Conservation (phyloP, 2,329 filamentous ascomycete species). For the Ophiostoma australiae region DNA sequence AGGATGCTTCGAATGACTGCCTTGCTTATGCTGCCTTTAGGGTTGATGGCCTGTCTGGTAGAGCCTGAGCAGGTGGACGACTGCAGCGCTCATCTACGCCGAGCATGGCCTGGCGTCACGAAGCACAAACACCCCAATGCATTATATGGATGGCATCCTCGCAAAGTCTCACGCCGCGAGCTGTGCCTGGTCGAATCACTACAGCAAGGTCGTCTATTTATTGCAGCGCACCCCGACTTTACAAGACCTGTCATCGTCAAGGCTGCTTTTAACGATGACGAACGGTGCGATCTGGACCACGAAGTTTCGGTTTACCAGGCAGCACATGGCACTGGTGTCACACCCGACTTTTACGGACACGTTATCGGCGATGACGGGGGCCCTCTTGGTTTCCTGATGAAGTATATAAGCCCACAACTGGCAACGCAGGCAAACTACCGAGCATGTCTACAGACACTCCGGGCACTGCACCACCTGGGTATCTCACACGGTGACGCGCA, state of each 20-base stretch:
- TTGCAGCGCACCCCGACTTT: conserved; percentile 23
- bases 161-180: conserved; percentile 19
- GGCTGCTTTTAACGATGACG: conserved; percentile 13
- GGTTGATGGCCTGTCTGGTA: background rate
- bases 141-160: conserved; percentile 22
- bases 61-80: background rate
- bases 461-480: conserved; percentile 21
- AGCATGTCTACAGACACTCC: conserved; percentile 22
- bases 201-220: conserved; percentile 24
- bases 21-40: background rate
- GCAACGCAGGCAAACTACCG: background rate
- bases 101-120: background rate
- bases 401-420: background rate
- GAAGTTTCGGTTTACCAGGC: conserved; percentile 23
- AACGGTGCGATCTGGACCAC: conserved; percentile 11
- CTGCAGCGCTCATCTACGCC: background rate
- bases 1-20: background rate
- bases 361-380: background rate
- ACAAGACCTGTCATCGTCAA: conserved; percentile 22
- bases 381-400: background rate
- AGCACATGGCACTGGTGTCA: conserved; percentile 15
- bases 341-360: background rate
- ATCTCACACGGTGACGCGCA: conserved; percentile 28
- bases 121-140: background rate
- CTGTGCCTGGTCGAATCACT: conserved; percentile 16